Conservation (phyloP, 148 eudicot species). For the Chenopodium formosanum region DNA sequence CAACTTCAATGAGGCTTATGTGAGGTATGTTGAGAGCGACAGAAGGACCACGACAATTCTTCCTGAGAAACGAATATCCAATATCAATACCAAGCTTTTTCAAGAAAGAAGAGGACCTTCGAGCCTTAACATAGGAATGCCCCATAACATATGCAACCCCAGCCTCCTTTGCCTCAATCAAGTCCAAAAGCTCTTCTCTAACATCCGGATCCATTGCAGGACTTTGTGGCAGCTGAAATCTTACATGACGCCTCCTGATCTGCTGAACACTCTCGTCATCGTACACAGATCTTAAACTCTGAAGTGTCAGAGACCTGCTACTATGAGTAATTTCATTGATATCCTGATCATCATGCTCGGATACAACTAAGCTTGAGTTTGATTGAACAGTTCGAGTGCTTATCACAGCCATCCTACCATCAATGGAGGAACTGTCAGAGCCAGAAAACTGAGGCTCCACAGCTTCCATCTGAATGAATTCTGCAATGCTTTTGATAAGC, state of each 20-base stretch:
- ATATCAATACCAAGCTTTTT: conserved; percentile 81
- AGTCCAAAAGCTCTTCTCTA: conserved; percentile 73
- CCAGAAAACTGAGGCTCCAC: conserved; percentile 60
- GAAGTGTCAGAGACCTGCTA: conserved; percentile 73
- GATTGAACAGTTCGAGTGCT: conserved; percentile 45
- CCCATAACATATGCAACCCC: conserved; percentile 95
- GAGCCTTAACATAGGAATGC: conserved; percentile 84
- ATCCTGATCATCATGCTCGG: conserved; percentile 42
- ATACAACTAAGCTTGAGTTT: conserved; percentile 42
- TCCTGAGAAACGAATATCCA: conserved; percentile 83
- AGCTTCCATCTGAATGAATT: conserved; percentile 94
- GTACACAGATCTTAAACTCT: conserved; percentile 69
- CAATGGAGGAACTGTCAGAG: conserved; percentile 61
- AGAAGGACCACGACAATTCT: conserved; percentile 91
- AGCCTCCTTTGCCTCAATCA: conserved; percentile 85
- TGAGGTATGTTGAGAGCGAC: conserved; percentile 95
- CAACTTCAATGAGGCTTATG: conserved; percentile 95
- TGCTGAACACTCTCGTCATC: conserved; percentile 60
- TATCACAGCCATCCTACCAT: conserved; percentile 96
- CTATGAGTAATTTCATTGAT: conserved; percentile 47
- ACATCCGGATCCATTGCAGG: conserved; percentile 60
- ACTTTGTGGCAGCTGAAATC: conserved; percentile 57
- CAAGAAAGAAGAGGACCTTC: conserved; percentile 63
- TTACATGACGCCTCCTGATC: conserved; percentile 53
- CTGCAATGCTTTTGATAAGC: conserved; percentile 79